A percentile compares a stretch with the other conserved stretches of the same genome.
Conservation (phyloP, 1,139 yeast genomes). For the Yamadazyma membranifaciens region DNA sequence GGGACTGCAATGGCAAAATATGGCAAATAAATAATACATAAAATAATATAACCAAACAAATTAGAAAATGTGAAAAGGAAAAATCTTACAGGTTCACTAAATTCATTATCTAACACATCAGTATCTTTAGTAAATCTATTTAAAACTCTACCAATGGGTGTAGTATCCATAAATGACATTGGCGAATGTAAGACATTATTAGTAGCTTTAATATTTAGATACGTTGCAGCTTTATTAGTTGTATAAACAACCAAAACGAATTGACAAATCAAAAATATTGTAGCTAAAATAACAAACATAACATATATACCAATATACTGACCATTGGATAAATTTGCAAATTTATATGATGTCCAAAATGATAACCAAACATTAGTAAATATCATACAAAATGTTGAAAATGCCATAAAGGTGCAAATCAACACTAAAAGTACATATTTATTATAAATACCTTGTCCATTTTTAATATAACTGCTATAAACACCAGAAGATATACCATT, state of each 20-base stretch:
- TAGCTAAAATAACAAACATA: slow-evolving; percentile 48
- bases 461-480: slow-evolving; percentile 45
- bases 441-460: slow-evolving; percentile 54
- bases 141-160: slow-evolving; percentile 61
- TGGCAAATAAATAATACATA: slow-evolving; percentile 71
- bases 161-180: slow-evolving; percentile 59
- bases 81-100: slow-evolving; percentile 59
- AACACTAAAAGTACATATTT: slow-evolving; percentile 14
- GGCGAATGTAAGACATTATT: slow-evolving; percentile 58
- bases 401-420: slow-evolving; percentile 23
- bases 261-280: slow-evolving; percentile 37
- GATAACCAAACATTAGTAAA: slow-evolving; percentile 83
- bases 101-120: slow-evolving; percentile 76
- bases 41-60: slow-evolving; percentile 61
- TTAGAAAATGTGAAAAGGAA: slow-evolving; percentile 46
- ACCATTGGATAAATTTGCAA: slow-evolving; percentile 41
- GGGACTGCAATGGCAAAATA: slow-evolving; percentile 55
- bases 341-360: slow-evolving; percentile 71
- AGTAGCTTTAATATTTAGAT: slow-evolving; percentile 51
- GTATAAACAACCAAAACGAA: slow-evolving; percentile 52
- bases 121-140: slow-evolving; percentile 78
- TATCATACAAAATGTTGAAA: slow-evolving; percentile 58
- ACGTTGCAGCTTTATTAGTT: slow-evolving; percentile 48
- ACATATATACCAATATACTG: slow-evolving; percentile 76
- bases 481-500: slow-evolving; percentile 26